Percentiles rank a stretch among this genome's conserved stretches.
phyloP scores from a whole-genome alignment of 2,329 filamentous ascomycete species.

The Colletotrichum tabaci region DNA sequence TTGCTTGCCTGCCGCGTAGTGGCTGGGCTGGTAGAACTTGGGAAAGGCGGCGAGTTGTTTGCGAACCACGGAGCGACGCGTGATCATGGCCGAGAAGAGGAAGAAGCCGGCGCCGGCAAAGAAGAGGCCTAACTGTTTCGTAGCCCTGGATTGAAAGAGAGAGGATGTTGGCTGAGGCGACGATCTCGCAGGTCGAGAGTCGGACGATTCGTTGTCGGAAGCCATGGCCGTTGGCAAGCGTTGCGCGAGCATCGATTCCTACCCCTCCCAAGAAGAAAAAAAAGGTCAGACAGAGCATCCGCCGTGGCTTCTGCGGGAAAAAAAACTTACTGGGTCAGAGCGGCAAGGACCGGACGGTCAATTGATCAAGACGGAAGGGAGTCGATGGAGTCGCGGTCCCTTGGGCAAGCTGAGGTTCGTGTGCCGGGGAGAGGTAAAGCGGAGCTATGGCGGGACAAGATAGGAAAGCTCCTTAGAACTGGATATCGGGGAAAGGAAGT shows the following conservation, averaged over 20 bases:
- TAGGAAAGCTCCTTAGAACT: slow-evolving; percentile 27
- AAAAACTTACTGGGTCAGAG: slow-evolving; percentile 28
- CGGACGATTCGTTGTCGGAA: slow-evolving; percentile 34
- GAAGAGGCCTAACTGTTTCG: slow-evolving; percentile 77
- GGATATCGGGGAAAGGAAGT: slow-evolving; percentile 42
- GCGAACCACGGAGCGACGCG: slow-evolving; percentile 77
- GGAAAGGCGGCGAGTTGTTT: slow-evolving; percentile 75
- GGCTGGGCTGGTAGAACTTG: slow-evolving; percentile 79
- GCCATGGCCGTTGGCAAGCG: slow-evolving; percentile 38
- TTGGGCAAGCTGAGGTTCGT: slow-evolving; percentile 22
- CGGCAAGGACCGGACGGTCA: slow-evolving; percentile 22
- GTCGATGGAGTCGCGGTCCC: slow-evolving; percentile 27
- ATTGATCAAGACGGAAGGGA: slow-evolving; percentile 19
- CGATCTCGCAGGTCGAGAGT: slow-evolving; percentile 37
- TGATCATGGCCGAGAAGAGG: slow-evolving; percentile 78
- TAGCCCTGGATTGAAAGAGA: slow-evolving; percentile 29
- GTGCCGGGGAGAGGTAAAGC: slow-evolving; percentile 25
- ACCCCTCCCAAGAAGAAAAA: slow-evolving; percentile 10
- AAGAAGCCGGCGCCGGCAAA: slow-evolving; percentile 84
- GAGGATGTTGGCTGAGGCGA: slow-evolving; percentile 42
- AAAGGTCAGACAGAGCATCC: slow-evolving; percentile 25
- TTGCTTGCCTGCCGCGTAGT: slow-evolving; percentile 58
- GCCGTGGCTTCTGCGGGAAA: slow-evolving; percentile 24
- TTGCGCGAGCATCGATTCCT: slow-evolving; percentile 41
- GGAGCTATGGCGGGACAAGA: slow-evolving; percentile 31